phyloP scores from a whole-genome alignment of 192 early-diverging fungal species.

The Podila epigama region DNA sequence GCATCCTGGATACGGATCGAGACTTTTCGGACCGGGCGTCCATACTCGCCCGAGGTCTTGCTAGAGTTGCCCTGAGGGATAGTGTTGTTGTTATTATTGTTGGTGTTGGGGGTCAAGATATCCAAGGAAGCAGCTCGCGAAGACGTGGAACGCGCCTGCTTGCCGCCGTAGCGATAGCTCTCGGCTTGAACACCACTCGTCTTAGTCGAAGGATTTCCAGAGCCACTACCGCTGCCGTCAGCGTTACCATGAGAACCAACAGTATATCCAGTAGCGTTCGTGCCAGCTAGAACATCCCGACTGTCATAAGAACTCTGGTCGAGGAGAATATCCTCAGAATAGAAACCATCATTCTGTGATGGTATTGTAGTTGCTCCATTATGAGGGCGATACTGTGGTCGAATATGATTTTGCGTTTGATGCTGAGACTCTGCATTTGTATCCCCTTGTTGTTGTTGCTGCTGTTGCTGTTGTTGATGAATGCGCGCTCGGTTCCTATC shows the following conservation, averaged over 20 bases:
- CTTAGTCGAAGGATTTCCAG: not conserved
- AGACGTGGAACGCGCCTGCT: conserved; percentile 1
- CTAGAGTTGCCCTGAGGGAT: not conserved
- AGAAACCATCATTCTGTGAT: not conserved
- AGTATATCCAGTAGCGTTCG: no score
- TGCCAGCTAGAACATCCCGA: conserved; percentile 6
- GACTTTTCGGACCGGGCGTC: conserved; percentile 1
- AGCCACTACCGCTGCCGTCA: not conserved
- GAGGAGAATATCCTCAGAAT: conserved; percentile 2
- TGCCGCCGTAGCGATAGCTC: conserved; percentile 2
- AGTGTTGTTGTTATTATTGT: not conserved
- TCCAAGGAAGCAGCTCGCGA: not conserved
- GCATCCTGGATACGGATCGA: conserved; percentile 7
- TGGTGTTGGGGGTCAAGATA: no score
- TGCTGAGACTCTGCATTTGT: no score
- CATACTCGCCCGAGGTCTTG: not conserved
- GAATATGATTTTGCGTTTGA: no score
- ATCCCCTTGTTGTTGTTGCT: not conserved
- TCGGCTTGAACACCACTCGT: not conserved
- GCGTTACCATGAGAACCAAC: no score
- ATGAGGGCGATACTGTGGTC: not conserved
- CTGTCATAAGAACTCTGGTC: conserved; percentile 1
- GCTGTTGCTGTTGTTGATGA: not conserved
- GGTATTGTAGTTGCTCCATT: not conserved
- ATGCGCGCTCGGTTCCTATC: not conserved